These are phyloP conservation scores for Immersiporthe knoxdaviesiana DNA, from an alignment of 2,329 filamentous ascomycete species.

Conservation along the genomic window DNA sequence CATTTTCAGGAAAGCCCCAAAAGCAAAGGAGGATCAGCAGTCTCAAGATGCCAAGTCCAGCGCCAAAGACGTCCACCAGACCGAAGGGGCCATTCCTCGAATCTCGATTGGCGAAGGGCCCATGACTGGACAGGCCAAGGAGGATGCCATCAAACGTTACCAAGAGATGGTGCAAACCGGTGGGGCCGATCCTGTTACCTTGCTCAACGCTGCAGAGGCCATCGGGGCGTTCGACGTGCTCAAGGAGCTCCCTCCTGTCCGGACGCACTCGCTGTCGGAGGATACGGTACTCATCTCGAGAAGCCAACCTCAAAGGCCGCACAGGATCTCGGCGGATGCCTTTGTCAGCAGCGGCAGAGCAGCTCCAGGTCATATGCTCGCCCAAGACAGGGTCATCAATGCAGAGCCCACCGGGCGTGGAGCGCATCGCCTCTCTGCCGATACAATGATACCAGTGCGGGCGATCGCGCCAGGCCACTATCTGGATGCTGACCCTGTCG, in stretches of 20 bases:
- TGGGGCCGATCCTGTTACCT: slow-evolving; percentile 1
- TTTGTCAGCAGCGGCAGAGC: background rate
- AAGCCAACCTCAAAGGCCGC: background rate
- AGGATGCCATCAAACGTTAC: background rate
- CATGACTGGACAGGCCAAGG: slow-evolving; percentile 1
- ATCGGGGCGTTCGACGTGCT: slow-evolving; percentile 13
- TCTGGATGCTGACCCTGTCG: slow-evolving; percentile 23
- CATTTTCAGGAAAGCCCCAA: slow-evolving; percentile 5
- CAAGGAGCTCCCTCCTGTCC: slow-evolving; percentile 17
- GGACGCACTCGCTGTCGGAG: slow-evolving; percentile 21
- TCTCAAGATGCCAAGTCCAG: background rate
- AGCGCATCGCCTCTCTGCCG: slow-evolving; percentile 22
- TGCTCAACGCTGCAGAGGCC: slow-evolving; percentile 10
- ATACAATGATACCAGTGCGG: slow-evolving; percentile 20
- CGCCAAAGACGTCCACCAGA: background rate
- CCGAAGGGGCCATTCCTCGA: background rate
- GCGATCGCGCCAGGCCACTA: slow-evolving; percentile 15
- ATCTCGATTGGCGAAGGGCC: slow-evolving; percentile 9
- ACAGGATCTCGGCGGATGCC: slow-evolving; percentile 13
- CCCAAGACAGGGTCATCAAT: slow-evolving; percentile 20
- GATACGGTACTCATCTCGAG: slow-evolving; percentile 19
- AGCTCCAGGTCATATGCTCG: slow-evolving; percentile 12
- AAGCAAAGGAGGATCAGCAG: slow-evolving; percentile 7
- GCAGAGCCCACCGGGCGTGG: slow-evolving; percentile 3
- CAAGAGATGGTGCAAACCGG: slow-evolving; percentile 5